These are phyloP conservation scores for Dactylellina sp. DNA, from an alignment of 2,329 filamentous ascomycete genomes.

Conservation along the genomic window DNA sequence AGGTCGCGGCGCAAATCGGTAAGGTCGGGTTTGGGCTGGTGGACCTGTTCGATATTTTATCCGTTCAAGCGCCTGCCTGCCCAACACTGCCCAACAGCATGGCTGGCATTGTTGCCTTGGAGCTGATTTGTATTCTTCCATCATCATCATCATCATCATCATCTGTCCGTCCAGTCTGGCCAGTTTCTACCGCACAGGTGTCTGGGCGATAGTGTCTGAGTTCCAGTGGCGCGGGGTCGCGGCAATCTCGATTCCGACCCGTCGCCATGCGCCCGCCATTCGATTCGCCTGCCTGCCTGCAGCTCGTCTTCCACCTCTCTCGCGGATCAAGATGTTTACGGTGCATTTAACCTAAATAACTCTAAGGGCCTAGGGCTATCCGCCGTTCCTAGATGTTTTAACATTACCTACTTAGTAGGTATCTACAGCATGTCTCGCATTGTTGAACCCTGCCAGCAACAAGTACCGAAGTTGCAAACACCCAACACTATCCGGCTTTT, in stretches of 20 bases:
- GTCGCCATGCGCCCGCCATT: constrained; percentile 4
- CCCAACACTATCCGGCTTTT: too few species aligned
- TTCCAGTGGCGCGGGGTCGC: background rate
- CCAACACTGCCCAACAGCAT: constrained; percentile 20
- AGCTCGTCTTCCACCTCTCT: too few species aligned
- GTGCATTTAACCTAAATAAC: too few species aligned
- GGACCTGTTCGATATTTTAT: constrained; percentile 3
- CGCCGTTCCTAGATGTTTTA: too few species aligned
- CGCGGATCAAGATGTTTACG: too few species aligned
- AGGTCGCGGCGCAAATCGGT: constrained; percentile 40
- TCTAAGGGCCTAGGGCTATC: too few species aligned
- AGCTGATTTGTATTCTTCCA: too few species aligned
- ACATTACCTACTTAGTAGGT: too few species aligned
- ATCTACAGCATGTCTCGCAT: too few species aligned
- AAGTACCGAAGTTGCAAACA: too few species aligned
- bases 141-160: background rate
- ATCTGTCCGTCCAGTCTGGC: constrained; percentile 9
- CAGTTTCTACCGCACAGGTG: background rate
- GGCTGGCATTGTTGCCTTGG: too few species aligned
- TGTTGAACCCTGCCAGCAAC: too few species aligned
- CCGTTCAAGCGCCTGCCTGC: constrained; percentile 8
- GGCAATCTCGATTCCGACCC: constrained; percentile 4
- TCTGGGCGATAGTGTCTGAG: background rate
- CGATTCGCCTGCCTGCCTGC: background rate
- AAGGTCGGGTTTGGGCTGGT: constrained; percentile 12